phyloP scores from a whole-genome alignment of 2,329 filamentous ascomycete genomes.

The Cadophora sp. region DNA sequence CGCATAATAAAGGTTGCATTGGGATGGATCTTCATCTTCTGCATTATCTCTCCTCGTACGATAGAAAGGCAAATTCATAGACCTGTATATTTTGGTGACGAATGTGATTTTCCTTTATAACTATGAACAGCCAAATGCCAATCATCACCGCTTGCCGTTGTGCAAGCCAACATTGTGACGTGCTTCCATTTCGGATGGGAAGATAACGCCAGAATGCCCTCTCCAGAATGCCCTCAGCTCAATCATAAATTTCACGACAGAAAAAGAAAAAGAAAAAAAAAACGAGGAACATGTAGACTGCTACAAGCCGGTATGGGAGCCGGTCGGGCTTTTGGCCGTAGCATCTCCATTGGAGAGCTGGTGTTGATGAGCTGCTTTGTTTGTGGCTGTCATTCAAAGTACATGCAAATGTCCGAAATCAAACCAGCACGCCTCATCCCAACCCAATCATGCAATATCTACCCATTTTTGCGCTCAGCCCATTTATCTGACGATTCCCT shows the following conservation, averaged over 20 bases:
- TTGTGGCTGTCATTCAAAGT: slow-evolving; percentile 20
- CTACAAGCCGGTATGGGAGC: slow-evolving; percentile 23
- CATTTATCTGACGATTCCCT: slow-evolving; percentile 93
- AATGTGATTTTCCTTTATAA: no score
- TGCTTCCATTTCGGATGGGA: not conserved
- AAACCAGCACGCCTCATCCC: slow-evolving; percentile 17
- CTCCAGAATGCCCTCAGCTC: not conserved
- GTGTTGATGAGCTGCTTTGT: slow-evolving; percentile 18
- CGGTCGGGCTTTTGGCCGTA: slow-evolving; percentile 21
- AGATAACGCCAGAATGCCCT: no score
- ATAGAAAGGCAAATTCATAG: no score
- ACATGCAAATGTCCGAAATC: slow-evolving; percentile 20
- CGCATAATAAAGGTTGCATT: no score
- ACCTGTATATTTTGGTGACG: no score
- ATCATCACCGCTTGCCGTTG: not conserved
- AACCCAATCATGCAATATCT: slow-evolving; percentile 10
- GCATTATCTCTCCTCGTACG: no score
- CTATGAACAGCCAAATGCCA: not conserved
- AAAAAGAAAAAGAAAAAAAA: no score
- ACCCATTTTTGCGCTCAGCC: not conserved
- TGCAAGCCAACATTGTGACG: not conserved
- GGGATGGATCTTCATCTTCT: no score
- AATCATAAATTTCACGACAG: slow-evolving; percentile 1
- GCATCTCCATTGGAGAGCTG: slow-evolving; percentile 20
- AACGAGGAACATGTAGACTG: not conserved